Evolutionary conservation across 2,329 filamentous ascomycete species (phyloP).

Genomic region (Elsinoe necatrix): DNA sequence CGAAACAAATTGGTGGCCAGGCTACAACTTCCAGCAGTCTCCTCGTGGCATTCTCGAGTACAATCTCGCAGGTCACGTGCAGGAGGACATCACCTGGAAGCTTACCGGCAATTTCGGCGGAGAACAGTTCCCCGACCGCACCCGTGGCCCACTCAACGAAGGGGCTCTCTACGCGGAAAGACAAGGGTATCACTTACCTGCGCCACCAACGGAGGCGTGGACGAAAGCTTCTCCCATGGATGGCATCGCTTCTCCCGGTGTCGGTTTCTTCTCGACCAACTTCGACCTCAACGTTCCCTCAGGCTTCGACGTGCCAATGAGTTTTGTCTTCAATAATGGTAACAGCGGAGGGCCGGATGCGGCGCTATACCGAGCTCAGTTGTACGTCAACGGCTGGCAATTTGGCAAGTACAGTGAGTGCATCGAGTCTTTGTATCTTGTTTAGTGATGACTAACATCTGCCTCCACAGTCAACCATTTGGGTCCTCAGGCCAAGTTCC

Average conservation of each 20-base stretch:
- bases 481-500: conserved; percentile 64
- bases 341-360: conserved; percentile 31
- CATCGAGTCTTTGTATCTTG: not conserved
- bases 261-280: conserved; percentile 49
- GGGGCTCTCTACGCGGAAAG: conserved; percentile 54
- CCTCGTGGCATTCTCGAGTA: conserved; percentile 57
- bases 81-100: conserved; percentile 50
- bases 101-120: conserved; percentile 59
- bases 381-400: conserved; percentile 68
- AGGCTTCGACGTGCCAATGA: conserved; percentile 51
- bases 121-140: conserved; percentile 50
- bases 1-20: conserved; percentile 51
- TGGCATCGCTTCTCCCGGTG: conserved; percentile 42
- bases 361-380: conserved; percentile 47
- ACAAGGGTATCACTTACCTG: conserved; percentile 51
- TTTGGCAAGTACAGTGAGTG: conserved; percentile 49
- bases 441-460: not conserved
- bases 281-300: conserved; percentile 47
- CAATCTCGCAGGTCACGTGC: conserved; percentile 40
- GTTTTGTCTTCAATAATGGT: conserved; percentile 43
- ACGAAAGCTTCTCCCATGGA: conserved; percentile 27
- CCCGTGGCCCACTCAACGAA: conserved; percentile 56
- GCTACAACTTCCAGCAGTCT: conserved; percentile 47
- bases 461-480: conserved; percentile 48
- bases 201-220: conserved; percentile 40